Evolutionary conservation across 768 basidiomycete species (phyloP).

Genomic region (Amanita pallidorosea): DNA sequence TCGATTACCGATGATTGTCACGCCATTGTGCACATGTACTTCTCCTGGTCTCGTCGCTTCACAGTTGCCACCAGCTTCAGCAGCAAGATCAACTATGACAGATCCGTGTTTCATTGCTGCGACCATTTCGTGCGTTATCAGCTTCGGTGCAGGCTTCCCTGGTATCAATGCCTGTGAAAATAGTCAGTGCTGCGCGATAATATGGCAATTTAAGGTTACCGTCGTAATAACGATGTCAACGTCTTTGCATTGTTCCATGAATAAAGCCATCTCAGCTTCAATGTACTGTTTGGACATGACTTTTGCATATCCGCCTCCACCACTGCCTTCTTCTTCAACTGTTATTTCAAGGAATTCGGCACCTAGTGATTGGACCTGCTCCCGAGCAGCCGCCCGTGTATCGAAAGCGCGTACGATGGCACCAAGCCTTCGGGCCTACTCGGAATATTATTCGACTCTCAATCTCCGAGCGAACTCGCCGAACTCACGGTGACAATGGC

Average conservation of each 20-base stretch:
- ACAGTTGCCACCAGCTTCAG: slow-evolving; percentile 88
- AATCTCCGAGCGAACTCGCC: background rate
- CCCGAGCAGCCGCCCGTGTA: slow-evolving; percentile 73
- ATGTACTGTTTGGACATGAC: slow-evolving; percentile 87
- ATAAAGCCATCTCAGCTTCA: slow-evolving; percentile 80
- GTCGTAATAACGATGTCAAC: slow-evolving; percentile 88
- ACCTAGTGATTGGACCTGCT: slow-evolving; percentile 84
- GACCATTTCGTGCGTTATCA: slow-evolving; percentile 81
- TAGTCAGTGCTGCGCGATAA: background rate
- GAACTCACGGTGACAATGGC: slow-evolving; percentile 71
- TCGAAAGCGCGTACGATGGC: slow-evolving; percentile 88
- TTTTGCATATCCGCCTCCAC: slow-evolving; percentile 80
- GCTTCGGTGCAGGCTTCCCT: slow-evolving; percentile 75
- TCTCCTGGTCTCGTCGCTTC: slow-evolving; percentile 74
- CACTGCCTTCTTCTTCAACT: slow-evolving; percentile 74
- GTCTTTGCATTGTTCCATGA: slow-evolving; percentile 80
- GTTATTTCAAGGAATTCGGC: slow-evolving; percentile 84
- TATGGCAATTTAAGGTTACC: slow-evolving; percentile 24
- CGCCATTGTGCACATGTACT: slow-evolving; percentile 55
- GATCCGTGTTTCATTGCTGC: slow-evolving; percentile 90
- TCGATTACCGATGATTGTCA: slow-evolving; percentile 66
- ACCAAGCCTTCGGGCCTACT: slow-evolving; percentile 68
- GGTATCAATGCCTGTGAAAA: slow-evolving; percentile 62
- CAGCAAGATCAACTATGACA: slow-evolving; percentile 78
- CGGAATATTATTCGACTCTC: background rate